Evolutionary conservation across 148 eudicot species (phyloP).

Genomic region (Vaccinium vitisidaea): DNA sequence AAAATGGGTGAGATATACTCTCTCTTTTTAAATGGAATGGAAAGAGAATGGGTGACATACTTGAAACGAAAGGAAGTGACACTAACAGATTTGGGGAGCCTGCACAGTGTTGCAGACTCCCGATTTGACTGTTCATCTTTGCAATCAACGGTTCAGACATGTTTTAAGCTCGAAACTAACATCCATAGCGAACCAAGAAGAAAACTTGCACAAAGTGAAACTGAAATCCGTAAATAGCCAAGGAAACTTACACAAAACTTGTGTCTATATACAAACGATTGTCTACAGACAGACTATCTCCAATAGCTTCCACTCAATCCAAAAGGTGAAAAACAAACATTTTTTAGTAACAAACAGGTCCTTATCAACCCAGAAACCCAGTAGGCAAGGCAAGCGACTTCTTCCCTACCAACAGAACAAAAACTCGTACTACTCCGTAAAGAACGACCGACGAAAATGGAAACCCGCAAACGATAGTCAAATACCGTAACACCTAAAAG

Average conservation of each 20-base stretch:
- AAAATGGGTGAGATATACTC: too few relatives aligned
- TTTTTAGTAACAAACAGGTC: constrained; percentile 14
- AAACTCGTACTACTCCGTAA: neutral
- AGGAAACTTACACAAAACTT: too few relatives aligned
- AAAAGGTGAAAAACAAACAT: neutral
- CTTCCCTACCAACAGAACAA: neutral
- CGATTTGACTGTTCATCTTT: too few relatives aligned
- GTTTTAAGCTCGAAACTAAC: neutral
- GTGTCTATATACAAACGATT: too few relatives aligned
- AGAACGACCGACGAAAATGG: neutral
- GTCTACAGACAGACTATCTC: neutral
- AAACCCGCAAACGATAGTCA: constrained; percentile 15
- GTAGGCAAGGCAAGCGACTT: constrained; percentile 2
- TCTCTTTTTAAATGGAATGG: too few relatives aligned
- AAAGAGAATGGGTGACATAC: too few relatives aligned
- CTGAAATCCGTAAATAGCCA: neutral
- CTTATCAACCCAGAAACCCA: constrained; percentile 4
- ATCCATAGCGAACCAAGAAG: neutral
- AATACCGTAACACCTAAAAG: constrained; percentile 5
- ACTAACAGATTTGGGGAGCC: too few relatives aligned
- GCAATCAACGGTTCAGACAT: too few relatives aligned
- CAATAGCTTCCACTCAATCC: neutral
- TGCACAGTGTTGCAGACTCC: too few relatives aligned
- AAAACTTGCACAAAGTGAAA: neutral
- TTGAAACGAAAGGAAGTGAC: too few relatives aligned